Evolutionary conservation across 2,329 filamentous ascomycete species (phyloP), one percentile per base, ranked within the genome.

Genomic region (Fusarium torulosum): DNA sequence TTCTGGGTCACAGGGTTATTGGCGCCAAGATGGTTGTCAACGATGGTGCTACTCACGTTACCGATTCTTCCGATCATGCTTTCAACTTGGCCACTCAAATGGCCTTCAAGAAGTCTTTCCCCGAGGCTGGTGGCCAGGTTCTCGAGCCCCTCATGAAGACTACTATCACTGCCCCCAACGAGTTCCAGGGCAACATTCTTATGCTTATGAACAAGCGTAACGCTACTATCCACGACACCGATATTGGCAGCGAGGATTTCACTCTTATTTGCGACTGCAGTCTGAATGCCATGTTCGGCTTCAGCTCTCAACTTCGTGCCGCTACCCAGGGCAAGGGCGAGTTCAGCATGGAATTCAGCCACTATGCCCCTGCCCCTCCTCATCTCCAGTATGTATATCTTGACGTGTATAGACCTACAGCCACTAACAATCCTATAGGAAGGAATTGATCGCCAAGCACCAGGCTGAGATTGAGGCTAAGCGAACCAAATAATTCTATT

Each of bases 71-170:
- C 29, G 96, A 99, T 86, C 92, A 94, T 85, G 90, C 96, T 14
- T 99, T 99, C 88, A 96, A 91, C 80, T 91, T 90, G 72, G 95
- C 96, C 14, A 97, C 96, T 4, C 93, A 97, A 79, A 92, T 97
- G 84, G 96, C 96, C 25, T 99, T 99, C 90, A 90, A 92, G 72
- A 97, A 97, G 82, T 91, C 93, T 19, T 98, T 99, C 83, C 84
- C 86, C 62, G 88, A 92, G 14, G 93, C 91, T 33, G 87, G 89
- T 52, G 94, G 95, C 4, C 88, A 93, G 74, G 90, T 99, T 11
- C 88, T 99, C 35, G 96, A 99, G 81, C 96, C 96, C 7, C 82
- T 99, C 54, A 99, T 99, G 96, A 98, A 97, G 86, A 97, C 94
- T 1, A 94, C 94, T 63, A 94, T 99, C 75, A 97, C 94, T 31